Evolutionary conservation across 2,329 filamentous ascomycete species (phyloP), one percentile per base, ranked within the genome.

Genomic region (Colletotrichum siamense): DNA sequence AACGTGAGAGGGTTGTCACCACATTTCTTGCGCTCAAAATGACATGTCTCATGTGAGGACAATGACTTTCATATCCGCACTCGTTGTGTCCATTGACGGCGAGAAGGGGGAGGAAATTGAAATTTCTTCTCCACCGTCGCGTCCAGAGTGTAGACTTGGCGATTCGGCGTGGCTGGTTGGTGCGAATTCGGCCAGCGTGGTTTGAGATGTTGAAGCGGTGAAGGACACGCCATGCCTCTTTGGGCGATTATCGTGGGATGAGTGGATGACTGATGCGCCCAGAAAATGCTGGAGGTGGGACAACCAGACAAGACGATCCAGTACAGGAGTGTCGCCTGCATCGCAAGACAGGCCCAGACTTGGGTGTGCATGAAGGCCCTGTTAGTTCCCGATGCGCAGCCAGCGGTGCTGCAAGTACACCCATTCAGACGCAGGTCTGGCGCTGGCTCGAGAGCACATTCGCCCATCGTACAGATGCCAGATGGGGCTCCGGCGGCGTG

Each of bases 191-290:
- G 55, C 18, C 49, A 65, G 55, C 34, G 67, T 68, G 61, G 77
- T 32, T 78, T 71, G 75, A 71, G 64, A 39, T 18, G 34, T 71
- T 39, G 77, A 79, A 73, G 79, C 79, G 79, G 79, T 80, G 79
- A 80, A 69, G 67, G 75, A 57, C 57, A 44, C 75, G 62, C 79
- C 74, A 80, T 77, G 49, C 79, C 74, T 16, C 32, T 79, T 79
- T 75, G 26, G 77, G 79, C 49, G 59, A 65, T 36, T 34, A 68
- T 75, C 69, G 68, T 64, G 59, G 64, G 52, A 75, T 70, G 69
- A 63, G 75, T 78, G 77, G 77, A 68, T 57, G 66, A 49, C 34
- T 64, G 57, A 36, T 72, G 69, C 65, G 63, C 69, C 49, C 52
- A 77, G 65, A 36, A 66, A 69, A 52, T 65, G 66, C 57, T 65